Conservation (phyloP, 257 asterid species). For the Coffea eugenioides region DNA sequence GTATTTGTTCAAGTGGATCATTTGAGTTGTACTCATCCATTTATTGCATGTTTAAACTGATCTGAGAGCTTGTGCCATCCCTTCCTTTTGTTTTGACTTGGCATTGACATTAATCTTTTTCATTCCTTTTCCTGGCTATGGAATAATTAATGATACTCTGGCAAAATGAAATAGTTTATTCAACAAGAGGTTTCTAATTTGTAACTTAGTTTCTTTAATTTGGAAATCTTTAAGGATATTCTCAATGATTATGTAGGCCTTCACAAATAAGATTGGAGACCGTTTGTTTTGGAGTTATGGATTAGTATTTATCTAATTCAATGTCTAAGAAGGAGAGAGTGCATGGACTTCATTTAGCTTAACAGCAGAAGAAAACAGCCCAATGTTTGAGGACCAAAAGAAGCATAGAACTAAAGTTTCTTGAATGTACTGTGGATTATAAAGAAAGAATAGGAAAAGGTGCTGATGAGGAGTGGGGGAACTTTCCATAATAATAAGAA, state of each 20-base stretch:
- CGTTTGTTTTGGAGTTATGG: not conserved
- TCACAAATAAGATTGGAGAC: not conserved
- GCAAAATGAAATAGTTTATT: too few species aligned
- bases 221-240: not conserved
- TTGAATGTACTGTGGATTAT: not conserved
- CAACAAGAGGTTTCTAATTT: not conserved
- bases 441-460: not conserved
- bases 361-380: not conserved
- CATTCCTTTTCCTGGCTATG: not conserved
- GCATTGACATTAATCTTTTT: not conserved
- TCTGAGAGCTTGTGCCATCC: not conserved
- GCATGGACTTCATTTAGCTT: not conserved
- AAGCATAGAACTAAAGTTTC: not conserved
- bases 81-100: not conserved
- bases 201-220: not conserved
- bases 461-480: not conserved
- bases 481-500: not conserved
- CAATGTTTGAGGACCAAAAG: not conserved
- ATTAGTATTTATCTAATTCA: too few species aligned
- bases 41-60: not conserved
- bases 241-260: too few species aligned
- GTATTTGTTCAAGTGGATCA: not conserved
- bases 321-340: not conserved
- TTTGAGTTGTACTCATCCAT: too few species aligned
- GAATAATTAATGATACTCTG: not conserved